Base-by-base conservation (phyloP, 2,329 filamentous ascomycete species). In the Nigrograna mackinnonii region DNA sequence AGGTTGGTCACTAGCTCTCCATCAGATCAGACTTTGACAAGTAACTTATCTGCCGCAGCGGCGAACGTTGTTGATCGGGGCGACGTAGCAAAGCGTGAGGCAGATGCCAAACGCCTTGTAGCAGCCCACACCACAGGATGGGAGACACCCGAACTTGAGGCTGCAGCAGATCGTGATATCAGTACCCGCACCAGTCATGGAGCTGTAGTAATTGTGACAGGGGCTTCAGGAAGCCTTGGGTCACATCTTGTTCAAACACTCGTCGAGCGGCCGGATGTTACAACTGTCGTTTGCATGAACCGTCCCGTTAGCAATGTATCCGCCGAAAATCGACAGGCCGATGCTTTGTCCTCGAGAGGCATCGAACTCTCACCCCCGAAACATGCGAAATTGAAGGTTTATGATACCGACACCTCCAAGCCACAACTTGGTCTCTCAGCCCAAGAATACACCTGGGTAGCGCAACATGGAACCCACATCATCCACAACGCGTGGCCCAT, bases 401-500 rank as follows among this genome's bases (percentile, higher is more conserved):
- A 77, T 3, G 68, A 74, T 24, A 72, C 70, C 3, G 77, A 83
- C 49, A 67, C 78, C 16, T 69, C 73, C 1, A 65, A 71, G 7
- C 58, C 68, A 0, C 59, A 70, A 14, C 69, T 85, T 1, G 80
- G 79, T 0, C 66, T 85, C 0, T 46, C 57, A 0, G 13, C 39
- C 0, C 36, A 54, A 3, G 58, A 67, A 2, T 79, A 79, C 48
- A 30, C 54, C 3, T 18, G 39, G 0, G 63, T 80, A 1, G 50
- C 60, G 0, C n/a, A 49, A 0, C 51, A 37, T 2, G 72, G 72
- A 6, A 80, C 77, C 0, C 72, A 78, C 44, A 70, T 81, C 28
- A 40, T 76, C 19, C 78, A 81, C 57, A 79, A 76, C 46, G 76
- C 77, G 0, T 79, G 75, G 74, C 70, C 69, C 0, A 79, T 82